phyloP scores from a whole-genome alignment of 495 filamentous ascomycete genomes.

The Emericellopsis terricola region DNA sequence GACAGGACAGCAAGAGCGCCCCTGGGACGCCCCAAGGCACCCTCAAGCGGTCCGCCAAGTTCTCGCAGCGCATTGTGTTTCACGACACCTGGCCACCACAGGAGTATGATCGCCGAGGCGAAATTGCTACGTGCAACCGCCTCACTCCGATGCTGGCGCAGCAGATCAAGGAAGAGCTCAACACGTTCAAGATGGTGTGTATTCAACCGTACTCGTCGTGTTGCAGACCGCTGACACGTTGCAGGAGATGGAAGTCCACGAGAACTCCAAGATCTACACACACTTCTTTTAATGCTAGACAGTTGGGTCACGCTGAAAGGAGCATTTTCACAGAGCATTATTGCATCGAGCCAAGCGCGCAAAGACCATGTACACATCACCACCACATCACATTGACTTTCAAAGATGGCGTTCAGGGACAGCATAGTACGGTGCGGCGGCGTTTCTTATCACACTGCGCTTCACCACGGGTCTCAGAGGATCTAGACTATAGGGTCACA shows the following conservation, averaged over 20 bases:
- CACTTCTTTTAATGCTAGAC: slow-evolving; percentile 65
- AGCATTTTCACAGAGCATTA: slow-evolving; percentile 14
- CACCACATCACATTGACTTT: no score
- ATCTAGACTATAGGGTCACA: not conserved
- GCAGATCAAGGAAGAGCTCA: slow-evolving; percentile 98
- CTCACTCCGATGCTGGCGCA: slow-evolving; percentile 93
- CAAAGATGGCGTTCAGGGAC: slow-evolving; percentile 15
- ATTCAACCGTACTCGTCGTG: not conserved
- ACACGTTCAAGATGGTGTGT: slow-evolving; percentile 94
- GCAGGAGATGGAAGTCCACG: slow-evolving; percentile 99
- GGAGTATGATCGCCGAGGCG: slow-evolving; percentile 91
- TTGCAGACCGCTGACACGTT: not conserved
- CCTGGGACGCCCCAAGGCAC: slow-evolving; percentile 57
- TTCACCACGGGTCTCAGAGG: no score
- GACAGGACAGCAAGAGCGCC: slow-evolving; percentile 51
- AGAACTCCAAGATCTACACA: slow-evolving; percentile 95
- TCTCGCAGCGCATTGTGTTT: slow-evolving; percentile 86
- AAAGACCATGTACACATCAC: slow-evolving; percentile 21
- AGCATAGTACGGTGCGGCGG: slow-evolving; percentile 35
- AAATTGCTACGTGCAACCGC: slow-evolving; percentile 95
- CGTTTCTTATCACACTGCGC: slow-evolving; percentile 17
- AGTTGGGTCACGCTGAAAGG: slow-evolving; percentile 3
- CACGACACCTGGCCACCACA: slow-evolving; percentile 89
- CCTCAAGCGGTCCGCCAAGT: slow-evolving; percentile 57
- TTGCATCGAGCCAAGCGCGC: slow-evolving; percentile 7